These are phyloP conservation scores for Stemphylium lycopersici DNA, from an alignment of 2,329 filamentous ascomycete genomes.

Conservation along the genomic window DNA sequence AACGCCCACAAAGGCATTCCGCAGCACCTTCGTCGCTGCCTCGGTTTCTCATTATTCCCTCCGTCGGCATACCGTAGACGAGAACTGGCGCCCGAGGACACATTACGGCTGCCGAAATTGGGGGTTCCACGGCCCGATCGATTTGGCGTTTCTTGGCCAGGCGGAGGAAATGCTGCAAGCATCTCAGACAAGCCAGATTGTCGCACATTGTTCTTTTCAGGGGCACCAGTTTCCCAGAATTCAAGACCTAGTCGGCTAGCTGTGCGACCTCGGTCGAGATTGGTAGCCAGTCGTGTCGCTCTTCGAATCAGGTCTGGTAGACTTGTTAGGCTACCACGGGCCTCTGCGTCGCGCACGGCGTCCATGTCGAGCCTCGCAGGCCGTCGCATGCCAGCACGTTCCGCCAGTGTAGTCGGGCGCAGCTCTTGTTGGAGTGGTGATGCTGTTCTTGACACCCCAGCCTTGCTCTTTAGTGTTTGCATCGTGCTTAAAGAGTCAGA, in stretches of 20 bases:
- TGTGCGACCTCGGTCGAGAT: constrained; percentile 81
- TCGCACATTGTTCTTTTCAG: constrained; percentile 42
- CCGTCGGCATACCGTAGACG: not conserved
- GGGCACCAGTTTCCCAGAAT: constrained; percentile 52
- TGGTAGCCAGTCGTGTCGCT: constrained; percentile 83
- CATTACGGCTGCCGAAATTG: constrained; percentile 32
- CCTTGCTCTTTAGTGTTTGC: constrained; percentile 24
- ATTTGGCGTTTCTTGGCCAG: constrained; percentile 55
- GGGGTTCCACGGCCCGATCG: constrained; percentile 37
- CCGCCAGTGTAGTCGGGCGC: constrained; percentile 44
- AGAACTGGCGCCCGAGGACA: constrained; percentile 16
- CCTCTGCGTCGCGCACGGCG: constrained; percentile 79
- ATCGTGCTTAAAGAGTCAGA: constrained; percentile 44
- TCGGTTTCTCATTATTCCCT: constrained; percentile 32
- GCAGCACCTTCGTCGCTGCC: constrained; percentile 71
- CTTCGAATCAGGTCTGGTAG: constrained; percentile 88
- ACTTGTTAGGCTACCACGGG: constrained; percentile 88
- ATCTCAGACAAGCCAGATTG: constrained; percentile 66
- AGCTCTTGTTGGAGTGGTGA: constrained; percentile 34
- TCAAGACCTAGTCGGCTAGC: constrained; percentile 63
- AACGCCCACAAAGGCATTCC: constrained; percentile 84
- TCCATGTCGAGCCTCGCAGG: constrained; percentile 83
- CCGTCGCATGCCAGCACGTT: constrained; percentile 51
- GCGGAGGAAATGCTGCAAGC: constrained; percentile 68
- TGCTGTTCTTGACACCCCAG: constrained; percentile 25